phyloP scores from a whole-genome alignment of 768 basidiomycete genomes.

The Rhizopogon vesiculosus region DNA sequence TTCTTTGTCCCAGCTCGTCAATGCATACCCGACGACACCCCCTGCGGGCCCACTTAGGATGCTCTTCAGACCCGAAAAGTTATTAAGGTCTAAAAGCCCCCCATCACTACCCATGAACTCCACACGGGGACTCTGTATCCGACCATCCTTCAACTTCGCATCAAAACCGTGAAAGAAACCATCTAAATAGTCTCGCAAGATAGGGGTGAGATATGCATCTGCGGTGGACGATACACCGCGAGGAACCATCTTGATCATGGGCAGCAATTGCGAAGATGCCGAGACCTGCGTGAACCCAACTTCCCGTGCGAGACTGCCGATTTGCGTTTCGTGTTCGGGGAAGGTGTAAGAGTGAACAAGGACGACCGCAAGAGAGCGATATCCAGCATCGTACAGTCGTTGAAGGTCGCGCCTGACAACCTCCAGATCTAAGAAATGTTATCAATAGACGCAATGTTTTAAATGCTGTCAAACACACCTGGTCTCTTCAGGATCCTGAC shows the following conservation, averaged over 20 bases:
- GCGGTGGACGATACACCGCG: slow-evolving; percentile 90
- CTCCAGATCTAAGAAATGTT: slow-evolving; percentile 38
- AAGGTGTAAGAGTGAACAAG: slow-evolving; percentile 91
- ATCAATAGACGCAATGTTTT: slow-evolving; percentile 3
- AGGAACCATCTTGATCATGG: slow-evolving; percentile 95
- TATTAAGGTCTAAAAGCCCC: slow-evolving; percentile 69
- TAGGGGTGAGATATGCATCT: slow-evolving; percentile 93
- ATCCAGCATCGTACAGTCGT: slow-evolving; percentile 73
- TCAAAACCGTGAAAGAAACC: slow-evolving; percentile 93
- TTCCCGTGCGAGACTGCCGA: slow-evolving; percentile 69
- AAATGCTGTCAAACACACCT: slow-evolving; percentile 32
- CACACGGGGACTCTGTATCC: slow-evolving; percentile 59
- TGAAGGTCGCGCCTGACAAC: slow-evolving; percentile 58
- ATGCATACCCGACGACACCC: slow-evolving; percentile 91
- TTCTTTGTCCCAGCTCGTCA: slow-evolving; percentile 80
- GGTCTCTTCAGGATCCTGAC: slow-evolving; percentile 78
- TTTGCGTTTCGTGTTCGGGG: slow-evolving; percentile 74
- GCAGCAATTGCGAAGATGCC: slow-evolving; percentile 79
- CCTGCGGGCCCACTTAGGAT: slow-evolving; percentile 93
- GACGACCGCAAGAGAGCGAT: slow-evolving; percentile 84
- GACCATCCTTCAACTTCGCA: slow-evolving; percentile 58
- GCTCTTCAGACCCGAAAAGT: slow-evolving; percentile 91
- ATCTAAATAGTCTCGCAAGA: slow-evolving; percentile 77
- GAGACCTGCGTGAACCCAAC: slow-evolving; percentile 91
- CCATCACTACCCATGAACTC: slow-evolving; percentile 98